Base-by-base conservation (phyloP, 2,329 filamentous ascomycete species). In the Colletotrichum sojae region DNA sequence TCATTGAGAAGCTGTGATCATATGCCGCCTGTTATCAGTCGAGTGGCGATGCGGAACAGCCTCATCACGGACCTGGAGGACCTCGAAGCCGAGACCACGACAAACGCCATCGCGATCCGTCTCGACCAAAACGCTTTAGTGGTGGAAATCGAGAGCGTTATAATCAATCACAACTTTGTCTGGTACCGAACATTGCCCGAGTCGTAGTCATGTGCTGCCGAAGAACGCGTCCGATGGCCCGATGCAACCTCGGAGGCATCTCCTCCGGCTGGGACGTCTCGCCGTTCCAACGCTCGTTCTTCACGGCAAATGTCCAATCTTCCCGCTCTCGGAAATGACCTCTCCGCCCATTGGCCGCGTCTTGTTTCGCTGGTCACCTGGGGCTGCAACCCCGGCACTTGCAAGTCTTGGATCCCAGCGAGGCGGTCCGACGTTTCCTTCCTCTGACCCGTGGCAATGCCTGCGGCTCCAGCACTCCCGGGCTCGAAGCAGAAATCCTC, bases 221-320 rank as follows among this genome's bases (percentile, higher is more conserved):
- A 53, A 25, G 25, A 25, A 20, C 45, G 18, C 18, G 46, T 52
- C 67, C 67, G 36, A 53, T 49, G 45, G 51, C 39, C 63, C 55
- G 62, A 61, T 69, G 67, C 67, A 66, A 69, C 62, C 55, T 61
- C 67, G 67, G 67, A 69, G 45, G 62, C 51, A 46, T 15, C 18
- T 31, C 51, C 63, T 69, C 67, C 67, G 67, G 51, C 48, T 39
- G n/a, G 31, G 13, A 51, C 51, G 12, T 16, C 15, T 22, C 16
- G 10, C 16, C 15, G 25, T 15, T n/a, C 46, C 43, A 18, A 49
- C 3, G 12, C 2, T 10, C 40, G 40, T 49, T 65, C 43, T 45
- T 53, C 48, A 51, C 39, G 6, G 51, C 1, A 12, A 12, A 2
- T 12, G 12, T 20, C 60, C 54, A 20, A 48, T 54, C 16, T 48